phyloP scores from a whole-genome alignment of 371 early-diverging fungal genomes.

The Mucor saturninus region DNA sequence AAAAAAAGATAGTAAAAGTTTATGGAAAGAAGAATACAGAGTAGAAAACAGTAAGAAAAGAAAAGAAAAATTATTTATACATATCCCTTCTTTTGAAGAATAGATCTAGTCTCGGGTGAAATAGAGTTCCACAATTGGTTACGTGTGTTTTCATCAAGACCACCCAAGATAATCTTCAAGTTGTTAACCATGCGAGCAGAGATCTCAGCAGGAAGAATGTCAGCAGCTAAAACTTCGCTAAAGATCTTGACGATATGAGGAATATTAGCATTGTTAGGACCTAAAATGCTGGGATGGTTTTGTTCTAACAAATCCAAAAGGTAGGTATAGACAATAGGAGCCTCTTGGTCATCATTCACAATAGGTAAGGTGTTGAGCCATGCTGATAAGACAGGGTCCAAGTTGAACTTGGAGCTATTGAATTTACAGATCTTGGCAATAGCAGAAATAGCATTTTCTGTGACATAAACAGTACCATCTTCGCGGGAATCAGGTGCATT shows the following conservation, averaged over 20 bases:
- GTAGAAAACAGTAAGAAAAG: not conserved
- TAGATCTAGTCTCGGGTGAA: slow-evolving; percentile 66
- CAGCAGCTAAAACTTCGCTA: slow-evolving; percentile 70
- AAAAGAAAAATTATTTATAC: slow-evolving; percentile 20
- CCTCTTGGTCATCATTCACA: slow-evolving; percentile 87
- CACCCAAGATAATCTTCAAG: slow-evolving; percentile 63
- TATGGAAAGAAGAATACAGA: not conserved
- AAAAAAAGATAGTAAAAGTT: not conserved
- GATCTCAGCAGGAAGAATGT: slow-evolving; percentile 63
- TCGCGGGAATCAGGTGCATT: slow-evolving; percentile 67
- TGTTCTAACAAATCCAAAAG: slow-evolving; percentile 75
- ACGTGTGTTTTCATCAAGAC: slow-evolving; percentile 62
- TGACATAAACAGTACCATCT: slow-evolving; percentile 78
- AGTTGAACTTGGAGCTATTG: slow-evolving; percentile 61
- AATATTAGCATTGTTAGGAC: slow-evolving; percentile 65
- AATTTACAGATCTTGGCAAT: slow-evolving; percentile 85
- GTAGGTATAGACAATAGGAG: slow-evolving; percentile 74
- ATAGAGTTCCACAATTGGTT: slow-evolving; percentile 73
- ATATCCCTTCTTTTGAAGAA: slow-evolving; percentile 66
- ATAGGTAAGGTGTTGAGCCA: slow-evolving; percentile 88
- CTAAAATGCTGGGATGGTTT: slow-evolving; percentile 66
- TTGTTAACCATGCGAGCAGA: slow-evolving; percentile 64
- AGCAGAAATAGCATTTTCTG: slow-evolving; percentile 91
- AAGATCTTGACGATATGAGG: slow-evolving; percentile 71
- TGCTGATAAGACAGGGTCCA: slow-evolving; percentile 67